These are phyloP conservation scores for Moesziomyces antarcticus DNA, from an alignment of 1,284 basidiomycete genomes.

Conservation along the genomic window DNA sequence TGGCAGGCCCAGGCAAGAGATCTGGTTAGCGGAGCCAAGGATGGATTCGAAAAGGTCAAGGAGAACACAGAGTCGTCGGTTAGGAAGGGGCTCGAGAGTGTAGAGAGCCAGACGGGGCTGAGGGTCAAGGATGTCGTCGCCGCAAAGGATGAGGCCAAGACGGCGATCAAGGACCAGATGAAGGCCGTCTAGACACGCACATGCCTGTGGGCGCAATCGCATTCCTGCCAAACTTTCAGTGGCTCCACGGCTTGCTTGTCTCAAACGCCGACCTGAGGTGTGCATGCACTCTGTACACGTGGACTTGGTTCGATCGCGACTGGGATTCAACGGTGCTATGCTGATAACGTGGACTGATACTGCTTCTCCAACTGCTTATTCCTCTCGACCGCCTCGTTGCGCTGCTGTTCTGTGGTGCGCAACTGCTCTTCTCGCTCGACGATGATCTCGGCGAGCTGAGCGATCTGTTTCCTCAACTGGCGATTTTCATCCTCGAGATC, in stretches of 20 bases:
- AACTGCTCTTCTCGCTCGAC: constrained; percentile 34
- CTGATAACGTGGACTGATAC: too few relatives aligned
- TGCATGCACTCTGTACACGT: too few relatives aligned
- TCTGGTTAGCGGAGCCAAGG: constrained; percentile 20
- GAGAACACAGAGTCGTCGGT: constrained; percentile 39
- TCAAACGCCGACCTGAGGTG: too few relatives aligned
- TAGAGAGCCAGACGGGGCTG: constrained; percentile 59
- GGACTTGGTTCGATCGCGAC: too few relatives aligned
- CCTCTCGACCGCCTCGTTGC: too few relatives aligned
- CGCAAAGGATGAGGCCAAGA: constrained; percentile 22
- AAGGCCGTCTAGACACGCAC: constrained; percentile 30
- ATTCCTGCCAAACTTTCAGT: too few relatives aligned
- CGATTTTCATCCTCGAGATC: constrained; percentile 49
- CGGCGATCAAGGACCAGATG: constrained; percentile 39
- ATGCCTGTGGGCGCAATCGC: too few relatives aligned
- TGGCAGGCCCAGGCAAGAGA: constrained; percentile 9
- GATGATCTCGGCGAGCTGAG: constrained; percentile 30
- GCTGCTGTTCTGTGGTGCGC: too few relatives aligned
- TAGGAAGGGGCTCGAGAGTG: constrained; percentile 37
- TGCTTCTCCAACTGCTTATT: too few relatives aligned
- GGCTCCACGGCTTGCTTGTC: too few relatives aligned
- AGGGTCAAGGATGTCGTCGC: constrained; percentile 44
- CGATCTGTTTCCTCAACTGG: constrained; percentile 35
- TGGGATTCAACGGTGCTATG: too few relatives aligned
- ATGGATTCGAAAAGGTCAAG: constrained; percentile 31